A percentile compares a stretch with the other conserved stretches of the same genome.
These are phyloP conservation scores for Biancaea sappan DNA, from an alignment of 306 rosid species.

Conservation along the genomic window DNA sequence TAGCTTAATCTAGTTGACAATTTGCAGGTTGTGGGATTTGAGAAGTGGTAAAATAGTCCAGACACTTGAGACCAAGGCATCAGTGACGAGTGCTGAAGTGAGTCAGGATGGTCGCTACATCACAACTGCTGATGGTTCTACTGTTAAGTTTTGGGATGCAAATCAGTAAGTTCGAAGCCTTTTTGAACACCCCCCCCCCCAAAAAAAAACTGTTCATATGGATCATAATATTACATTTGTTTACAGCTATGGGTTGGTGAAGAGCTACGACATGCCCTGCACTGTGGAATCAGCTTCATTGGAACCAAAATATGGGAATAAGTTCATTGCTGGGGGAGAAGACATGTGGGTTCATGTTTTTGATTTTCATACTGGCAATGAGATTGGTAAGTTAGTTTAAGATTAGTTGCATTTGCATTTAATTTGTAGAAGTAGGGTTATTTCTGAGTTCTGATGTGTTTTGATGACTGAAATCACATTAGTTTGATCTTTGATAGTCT, in stretches of 20 bases:
- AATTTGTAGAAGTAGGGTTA: too few species aligned
- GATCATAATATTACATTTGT: slow-evolving; percentile 30
- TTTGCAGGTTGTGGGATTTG: slow-evolving; percentile 83
- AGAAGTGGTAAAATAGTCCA: slow-evolving; percentile 90
- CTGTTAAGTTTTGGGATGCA: slow-evolving; percentile 98
- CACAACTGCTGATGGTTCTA: slow-evolving; percentile 89
- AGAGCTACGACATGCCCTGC: slow-evolving; percentile 94
- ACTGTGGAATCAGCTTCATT: slow-evolving; percentile 85
- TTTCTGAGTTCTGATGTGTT: too few species aligned
- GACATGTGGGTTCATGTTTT: slow-evolving; percentile 94
- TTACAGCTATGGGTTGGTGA: slow-evolving; percentile 85
- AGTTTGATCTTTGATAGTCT: not conserved
- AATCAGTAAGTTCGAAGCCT: slow-evolving; percentile 67
- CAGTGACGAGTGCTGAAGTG: slow-evolving; percentile 96
- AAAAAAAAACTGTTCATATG: slow-evolving; percentile 19
- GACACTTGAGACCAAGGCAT: slow-evolving; percentile 87
- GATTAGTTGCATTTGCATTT: not conserved
- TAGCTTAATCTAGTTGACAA: slow-evolving; percentile 26
- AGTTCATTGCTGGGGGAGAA: slow-evolving; percentile 97
- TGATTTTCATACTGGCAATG: slow-evolving; percentile 87
- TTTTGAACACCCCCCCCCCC: not conserved
- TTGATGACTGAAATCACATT: too few species aligned
- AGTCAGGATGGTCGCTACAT: slow-evolving; percentile 97
- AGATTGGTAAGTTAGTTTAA: slow-evolving; percentile 66
- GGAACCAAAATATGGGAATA: slow-evolving; percentile 92